Percentiles rank a stretch among this genome's conserved stretches.
phyloP scores from a whole-genome alignment of 1,284 basidiomycete genomes.

The Microbotryum silenes-acaulis region DNA sequence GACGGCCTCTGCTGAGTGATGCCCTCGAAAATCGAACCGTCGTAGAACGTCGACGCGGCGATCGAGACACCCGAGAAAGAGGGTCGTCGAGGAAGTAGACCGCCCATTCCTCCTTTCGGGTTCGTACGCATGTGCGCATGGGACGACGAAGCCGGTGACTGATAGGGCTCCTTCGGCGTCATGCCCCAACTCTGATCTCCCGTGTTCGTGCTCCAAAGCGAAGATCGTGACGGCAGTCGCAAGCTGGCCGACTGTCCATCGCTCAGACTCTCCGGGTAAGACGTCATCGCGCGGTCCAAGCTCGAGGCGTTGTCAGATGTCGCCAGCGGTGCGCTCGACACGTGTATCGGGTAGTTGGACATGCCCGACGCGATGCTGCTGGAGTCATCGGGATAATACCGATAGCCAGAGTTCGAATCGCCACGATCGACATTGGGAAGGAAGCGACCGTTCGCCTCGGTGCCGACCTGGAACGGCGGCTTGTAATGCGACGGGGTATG shows the following conservation, averaged over 20 bases:
- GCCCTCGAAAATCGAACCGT: conserved; percentile 37
- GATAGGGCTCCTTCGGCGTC: no score
- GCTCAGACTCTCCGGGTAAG: conserved; percentile 10
- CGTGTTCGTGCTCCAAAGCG: background rate
- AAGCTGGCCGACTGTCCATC: background rate
- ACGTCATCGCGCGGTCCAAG: background rate
- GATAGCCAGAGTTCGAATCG: background rate
- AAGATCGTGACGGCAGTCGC: conserved; percentile 5
- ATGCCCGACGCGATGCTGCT: conserved; percentile 4
- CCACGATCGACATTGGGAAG: conserved; percentile 15
- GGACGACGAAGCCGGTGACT: no score
- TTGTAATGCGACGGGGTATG: conserved; percentile 23
- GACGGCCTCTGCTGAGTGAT: conserved; percentile 22
- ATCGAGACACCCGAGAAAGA: conserved; percentile 11
- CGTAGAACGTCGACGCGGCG: conserved; percentile 34
- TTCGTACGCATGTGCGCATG: background rate
- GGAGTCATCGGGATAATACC: no score
- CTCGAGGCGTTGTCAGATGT: background rate
- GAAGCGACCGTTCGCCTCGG: background rate
- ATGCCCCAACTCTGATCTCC: no score
- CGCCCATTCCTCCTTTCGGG: conserved; percentile 3
- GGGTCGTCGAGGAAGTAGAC: background rate
- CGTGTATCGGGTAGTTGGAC: conserved; percentile 16
- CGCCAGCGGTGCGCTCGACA: background rate
- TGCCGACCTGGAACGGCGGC: background rate